phyloP scores from a whole-genome alignment of 257 asterid genomes.

The Datura wrightii region DNA sequence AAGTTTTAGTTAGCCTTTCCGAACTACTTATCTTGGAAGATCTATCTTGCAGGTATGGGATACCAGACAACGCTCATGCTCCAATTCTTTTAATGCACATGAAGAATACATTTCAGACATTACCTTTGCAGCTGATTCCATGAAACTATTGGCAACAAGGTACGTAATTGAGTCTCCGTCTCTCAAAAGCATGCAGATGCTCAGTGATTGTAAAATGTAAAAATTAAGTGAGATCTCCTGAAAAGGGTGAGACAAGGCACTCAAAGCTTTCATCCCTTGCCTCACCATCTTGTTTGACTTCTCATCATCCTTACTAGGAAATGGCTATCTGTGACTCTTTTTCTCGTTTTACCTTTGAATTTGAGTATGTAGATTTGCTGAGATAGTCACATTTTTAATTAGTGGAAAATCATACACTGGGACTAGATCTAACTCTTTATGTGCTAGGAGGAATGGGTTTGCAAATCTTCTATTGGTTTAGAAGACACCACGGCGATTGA shows the following conservation, averaged over 20 bases:
- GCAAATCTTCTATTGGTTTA: not conserved
- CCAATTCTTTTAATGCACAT: constrained; percentile 68
- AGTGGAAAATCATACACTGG: not conserved
- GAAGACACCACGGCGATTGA: not conserved
- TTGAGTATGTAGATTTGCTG: not conserved
- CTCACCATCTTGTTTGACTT: not conserved
- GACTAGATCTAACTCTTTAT: not conserved
- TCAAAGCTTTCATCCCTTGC: not conserved
- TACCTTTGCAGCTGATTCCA: constrained; percentile 79
- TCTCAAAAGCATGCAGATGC: constrained; percentile 12
- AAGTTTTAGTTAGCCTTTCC: constrained; percentile 10
- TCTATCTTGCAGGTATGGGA: constrained; percentile 76
- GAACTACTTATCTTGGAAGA: constrained; percentile 10
- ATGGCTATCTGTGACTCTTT: not conserved
- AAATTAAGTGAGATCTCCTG: not conserved
- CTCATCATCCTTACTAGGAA: constrained; percentile 4
- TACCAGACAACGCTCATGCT: constrained; percentile 86
- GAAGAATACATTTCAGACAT: constrained; percentile 90
- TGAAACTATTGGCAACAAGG: constrained; percentile 84
- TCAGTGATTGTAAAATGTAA: not conserved
- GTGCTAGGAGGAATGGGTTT: constrained; percentile 21
- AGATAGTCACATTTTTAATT: not conserved
- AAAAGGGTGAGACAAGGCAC: constrained; percentile 27
- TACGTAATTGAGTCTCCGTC: constrained; percentile 31
- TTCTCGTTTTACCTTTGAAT: constrained; percentile 7